Evolutionary conservation across 78 protist genomes (phyloP), one percentile per base, ranked within the genome.

Genomic region (Isochrysis galbana): DNA sequence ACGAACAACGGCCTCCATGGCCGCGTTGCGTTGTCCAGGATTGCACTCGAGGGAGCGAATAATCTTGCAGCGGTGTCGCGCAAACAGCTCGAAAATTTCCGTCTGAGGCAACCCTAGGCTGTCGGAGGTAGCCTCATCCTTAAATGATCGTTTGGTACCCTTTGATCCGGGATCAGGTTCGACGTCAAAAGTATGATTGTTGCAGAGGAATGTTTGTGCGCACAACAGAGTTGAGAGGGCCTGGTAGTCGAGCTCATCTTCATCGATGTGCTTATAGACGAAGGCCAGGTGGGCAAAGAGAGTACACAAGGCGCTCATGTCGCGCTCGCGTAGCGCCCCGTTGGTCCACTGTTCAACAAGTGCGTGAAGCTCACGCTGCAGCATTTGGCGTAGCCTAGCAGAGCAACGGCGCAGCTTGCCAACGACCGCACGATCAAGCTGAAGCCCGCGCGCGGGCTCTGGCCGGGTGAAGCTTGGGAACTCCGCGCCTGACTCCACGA

Each of bases 41-140:
- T 39, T 5, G 14, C 34, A 23, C 84, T 77, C 84, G 34, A 77
- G 84, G 47, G 2, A 36, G 84, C 84, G 84, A 17, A 77, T 41
- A 41, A 77, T 41, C 84, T 77, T 77, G 84, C 84, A 77, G 19
- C 84, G 84, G 84, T 77, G 84, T 17, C 84, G 44, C 0, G 84
- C n/a, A 26, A 77, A 77, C 47, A 77, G 45, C 46, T 77, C 84
- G 84, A 77, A 77, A n/a, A 77, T 29, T 29, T 77, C 84, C 34
- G 84, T 77, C 84, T 77, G 84, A 41, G 84, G 84, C 84, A 77
- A 0, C 34, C 84, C 84, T 41, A 77, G 44, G 32, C 47, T 2
- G 7, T 77, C 84, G 84, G 46, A 1, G 34, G 5, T 14, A 1
- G 41, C 41, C 84, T 36, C 84, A 22, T 77, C 84, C 84, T 32